Conservation (phyloP, 331 rosid genomes). For the Malus hybrid region DNA sequence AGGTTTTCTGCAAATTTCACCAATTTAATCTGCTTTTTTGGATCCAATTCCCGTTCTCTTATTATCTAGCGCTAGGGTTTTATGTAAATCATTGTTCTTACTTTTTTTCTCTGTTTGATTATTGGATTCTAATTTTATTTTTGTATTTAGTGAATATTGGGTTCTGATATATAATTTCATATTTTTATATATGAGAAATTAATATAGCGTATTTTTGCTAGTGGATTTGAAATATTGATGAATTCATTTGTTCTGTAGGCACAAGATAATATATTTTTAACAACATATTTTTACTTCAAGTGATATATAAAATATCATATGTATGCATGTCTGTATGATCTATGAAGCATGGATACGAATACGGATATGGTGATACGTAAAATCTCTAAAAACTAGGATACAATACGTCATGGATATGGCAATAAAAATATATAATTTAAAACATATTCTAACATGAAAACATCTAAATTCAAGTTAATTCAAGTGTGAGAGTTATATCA, state of each 20-base stretch:
- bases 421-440: no score
- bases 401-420: no score
- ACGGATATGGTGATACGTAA: no score
- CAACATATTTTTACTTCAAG: not conserved
- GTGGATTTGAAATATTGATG: not conserved
- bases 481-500: no score
- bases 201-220: not conserved
- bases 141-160: not conserved
- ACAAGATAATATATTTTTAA: not conserved
- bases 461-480: no score
- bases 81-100: not conserved
- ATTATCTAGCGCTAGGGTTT: not conserved
- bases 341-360: no score
- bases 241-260: not conserved
- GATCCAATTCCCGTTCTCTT: not conserved
- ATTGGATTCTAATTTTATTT: not conserved
- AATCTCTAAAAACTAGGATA: no score
- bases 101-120: not conserved
- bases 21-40: not conserved
- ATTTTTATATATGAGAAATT: no score
- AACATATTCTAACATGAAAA: no score
- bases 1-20: conserved; percentile 10
- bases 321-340: no score
- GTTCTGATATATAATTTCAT: no score
- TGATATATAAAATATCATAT: not conserved